A percentile compares a stretch with the other conserved stretches of the same genome.
Conservation (phyloP, 108 stramenopile genomes). For the Stephanodiscus triporus region DNA sequence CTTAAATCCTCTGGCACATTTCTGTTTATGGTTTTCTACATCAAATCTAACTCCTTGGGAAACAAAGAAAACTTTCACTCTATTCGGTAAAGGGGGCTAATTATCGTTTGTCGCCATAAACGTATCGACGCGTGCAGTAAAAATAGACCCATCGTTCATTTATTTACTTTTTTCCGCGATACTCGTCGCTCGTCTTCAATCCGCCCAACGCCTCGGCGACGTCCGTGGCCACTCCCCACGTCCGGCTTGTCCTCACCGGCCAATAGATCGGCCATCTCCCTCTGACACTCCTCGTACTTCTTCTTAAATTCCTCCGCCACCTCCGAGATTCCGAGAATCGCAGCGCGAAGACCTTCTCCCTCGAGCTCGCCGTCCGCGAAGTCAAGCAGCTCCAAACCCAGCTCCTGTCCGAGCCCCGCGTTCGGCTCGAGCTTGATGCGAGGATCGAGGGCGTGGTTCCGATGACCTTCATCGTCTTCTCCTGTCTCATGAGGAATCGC, state of each 20-base stretch:
- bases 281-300: constrained; percentile 84
- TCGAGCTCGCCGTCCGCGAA: constrained; percentile 92
- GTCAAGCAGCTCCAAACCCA: constrained; percentile 99
- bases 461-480: constrained; percentile 99
- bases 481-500: constrained; percentile 97
- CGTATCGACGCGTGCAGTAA: no score
- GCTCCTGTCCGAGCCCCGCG: constrained; percentile 90
- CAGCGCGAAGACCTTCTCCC: constrained; percentile 96
- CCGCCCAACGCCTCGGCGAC: constrained; percentile 83
- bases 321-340: constrained; percentile 94
- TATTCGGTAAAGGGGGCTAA: no score
- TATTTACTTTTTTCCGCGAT: no score
- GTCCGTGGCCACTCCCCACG: constrained; percentile 80
- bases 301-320: constrained; percentile 92
- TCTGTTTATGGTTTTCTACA: no score
- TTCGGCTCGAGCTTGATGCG: constrained; percentile 95
- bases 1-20: no score
- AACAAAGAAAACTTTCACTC: no score
- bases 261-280: constrained; percentile 84
- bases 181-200: constrained; percentile 73
- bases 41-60: no score
- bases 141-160: no score
- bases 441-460: constrained; percentile 97
- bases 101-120: no score
- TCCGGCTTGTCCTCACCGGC: constrained; percentile 87